These are phyloP conservation scores for Biscogniauxia sp. DNA, from an alignment of 2,329 filamentous ascomycete genomes.

Conservation along the genomic window DNA sequence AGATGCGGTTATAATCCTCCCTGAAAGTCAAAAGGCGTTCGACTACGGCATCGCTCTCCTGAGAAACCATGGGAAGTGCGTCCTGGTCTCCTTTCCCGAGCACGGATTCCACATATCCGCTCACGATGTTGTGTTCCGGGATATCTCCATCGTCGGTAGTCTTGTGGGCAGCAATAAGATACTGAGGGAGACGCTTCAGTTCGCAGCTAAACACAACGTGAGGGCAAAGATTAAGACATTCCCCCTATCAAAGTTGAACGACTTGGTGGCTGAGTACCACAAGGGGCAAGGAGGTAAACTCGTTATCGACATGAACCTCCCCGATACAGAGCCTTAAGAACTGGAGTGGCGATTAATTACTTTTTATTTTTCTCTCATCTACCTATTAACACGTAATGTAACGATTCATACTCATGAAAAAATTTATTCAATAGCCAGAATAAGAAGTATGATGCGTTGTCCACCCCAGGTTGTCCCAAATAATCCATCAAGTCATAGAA, in stretches of 20 bases:
- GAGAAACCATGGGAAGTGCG: conserved; percentile 43
- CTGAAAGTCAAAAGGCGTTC: conserved; percentile 45
- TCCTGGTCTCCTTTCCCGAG: conserved; percentile 46
- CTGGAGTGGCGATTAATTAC: conserved; percentile 19
- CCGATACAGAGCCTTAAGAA: neutral
- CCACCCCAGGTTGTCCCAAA: no score
- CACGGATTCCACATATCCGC: conserved; percentile 41
- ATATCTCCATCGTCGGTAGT: conserved; percentile 41
- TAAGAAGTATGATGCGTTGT: no score
- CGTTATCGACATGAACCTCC: conserved; percentile 37
- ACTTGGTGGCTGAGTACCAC: conserved; percentile 43
- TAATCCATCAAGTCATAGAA: no score
- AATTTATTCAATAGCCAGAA: no score
- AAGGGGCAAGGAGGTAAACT: conserved; percentile 44
- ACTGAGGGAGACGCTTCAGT: conserved; percentile 39
- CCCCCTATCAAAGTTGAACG: conserved; percentile 36
- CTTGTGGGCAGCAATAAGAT: conserved; percentile 41
- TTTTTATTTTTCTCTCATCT: no score
- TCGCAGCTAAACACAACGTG: conserved; percentile 35
- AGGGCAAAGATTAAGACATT: conserved; percentile 36
- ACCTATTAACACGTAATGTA: no score
- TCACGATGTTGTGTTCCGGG: conserved; percentile 42
- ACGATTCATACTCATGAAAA: no score
- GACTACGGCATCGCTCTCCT: conserved; percentile 44
- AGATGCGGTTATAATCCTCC: conserved; percentile 45